A percentile compares a stretch with the other conserved stretches of the same genome.
phyloP scores from a whole-genome alignment of 352 stramenopile genomes.

The Phytophthora hibernalis region DNA sequence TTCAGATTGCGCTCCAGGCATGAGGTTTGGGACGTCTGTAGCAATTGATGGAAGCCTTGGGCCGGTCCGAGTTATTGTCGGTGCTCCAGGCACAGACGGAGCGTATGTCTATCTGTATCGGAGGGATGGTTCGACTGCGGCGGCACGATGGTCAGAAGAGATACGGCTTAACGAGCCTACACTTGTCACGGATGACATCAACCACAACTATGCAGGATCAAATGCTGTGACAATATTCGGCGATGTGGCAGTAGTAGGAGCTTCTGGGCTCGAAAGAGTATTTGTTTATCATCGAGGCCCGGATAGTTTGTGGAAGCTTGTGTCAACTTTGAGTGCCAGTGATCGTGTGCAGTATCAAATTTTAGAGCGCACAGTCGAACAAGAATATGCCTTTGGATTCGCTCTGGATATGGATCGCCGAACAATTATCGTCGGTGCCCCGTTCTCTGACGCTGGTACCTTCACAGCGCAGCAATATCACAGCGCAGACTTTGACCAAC shows the following conservation, averaged over 20 bases:
- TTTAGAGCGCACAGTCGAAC: slow-evolving; percentile 76
- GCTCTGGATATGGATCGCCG: slow-evolving; percentile 84
- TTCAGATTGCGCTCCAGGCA: slow-evolving; percentile 47
- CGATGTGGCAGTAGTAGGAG: slow-evolving; percentile 92
- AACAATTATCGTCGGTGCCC: slow-evolving; percentile 91
- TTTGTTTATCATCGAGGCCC: slow-evolving; percentile 76
- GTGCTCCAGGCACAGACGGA: slow-evolving; percentile 60
- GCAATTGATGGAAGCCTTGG: slow-evolving; percentile 75
- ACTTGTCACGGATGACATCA: slow-evolving; percentile 41
- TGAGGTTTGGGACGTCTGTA: slow-evolving; percentile 75
- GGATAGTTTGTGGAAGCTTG: slow-evolving; percentile 55
- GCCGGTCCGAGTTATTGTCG: slow-evolving; percentile 66
- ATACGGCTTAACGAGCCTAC: slow-evolving; percentile 47
- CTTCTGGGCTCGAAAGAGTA: slow-evolving; percentile 67
- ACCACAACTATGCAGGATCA: slow-evolving; percentile 70
- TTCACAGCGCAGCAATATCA: slow-evolving; percentile 65
- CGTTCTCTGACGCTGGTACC: slow-evolving; percentile 80
- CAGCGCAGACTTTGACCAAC: slow-evolving; percentile 58
- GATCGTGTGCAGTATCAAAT: slow-evolving; percentile 90
- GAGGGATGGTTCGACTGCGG: slow-evolving; percentile 25
- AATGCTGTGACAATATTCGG: slow-evolving; percentile 83
- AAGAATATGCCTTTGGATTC: slow-evolving; percentile 89
- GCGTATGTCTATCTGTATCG: slow-evolving; percentile 61
- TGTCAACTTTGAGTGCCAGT: slow-evolving; percentile 65
- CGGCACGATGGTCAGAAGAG: slow-evolving; percentile 58